Evolutionary conservation across 441 rosid species (phyloP), one percentile per base, ranked within the genome.

Genomic region (Jatropha podagrica): DNA sequence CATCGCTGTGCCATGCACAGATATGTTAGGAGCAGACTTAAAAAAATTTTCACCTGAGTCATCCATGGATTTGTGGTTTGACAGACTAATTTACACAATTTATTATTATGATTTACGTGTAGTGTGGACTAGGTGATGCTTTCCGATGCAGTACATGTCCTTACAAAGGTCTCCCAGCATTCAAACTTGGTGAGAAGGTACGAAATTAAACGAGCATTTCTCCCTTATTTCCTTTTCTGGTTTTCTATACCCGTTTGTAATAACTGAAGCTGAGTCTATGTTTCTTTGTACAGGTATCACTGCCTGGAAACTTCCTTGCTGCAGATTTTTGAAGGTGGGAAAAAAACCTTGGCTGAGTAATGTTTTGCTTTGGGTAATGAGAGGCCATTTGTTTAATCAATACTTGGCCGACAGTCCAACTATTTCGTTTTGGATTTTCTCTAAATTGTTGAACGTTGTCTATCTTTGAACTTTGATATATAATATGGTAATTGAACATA

Each of bases 61-160:
- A 10, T 41, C 15, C 14, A 65, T 18, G 6, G 68, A 18, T 41
- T 18, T 41, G 14, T 42, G 5, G 51, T 17, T n/a, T 20, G 3
- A 13, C 10, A 12, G 55, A 3, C 20, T 46, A 4, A 41, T 59
- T 72, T 26, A 32, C 4, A 12, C 13, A 26, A 17, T 46, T 40
- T 44, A 18, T 32, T 44, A 44, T 7, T 13, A 4, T 48, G 27
- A 26, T 61, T 64, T 13, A 32, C 32, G 18, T 20, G 78, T 89
- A 96, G 98, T 90, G 99, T 82, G 98, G 98, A 52, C 85, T 96
- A 0, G 99, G 99, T 51, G 99, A 96, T 81, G 99, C 99, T 48
- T 96, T 94, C 79, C 97, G 98, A 40, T 93, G 99, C 74, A 60
- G 94, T 70, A 89, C 98, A 54, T 96, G 99, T 73, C 98, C 99